Evolutionary conservation across 257 asterid genomes (phyloP), one percentile per base, ranked within the genome.

Genomic region (Schizonepeta tenuifolia): DNA sequence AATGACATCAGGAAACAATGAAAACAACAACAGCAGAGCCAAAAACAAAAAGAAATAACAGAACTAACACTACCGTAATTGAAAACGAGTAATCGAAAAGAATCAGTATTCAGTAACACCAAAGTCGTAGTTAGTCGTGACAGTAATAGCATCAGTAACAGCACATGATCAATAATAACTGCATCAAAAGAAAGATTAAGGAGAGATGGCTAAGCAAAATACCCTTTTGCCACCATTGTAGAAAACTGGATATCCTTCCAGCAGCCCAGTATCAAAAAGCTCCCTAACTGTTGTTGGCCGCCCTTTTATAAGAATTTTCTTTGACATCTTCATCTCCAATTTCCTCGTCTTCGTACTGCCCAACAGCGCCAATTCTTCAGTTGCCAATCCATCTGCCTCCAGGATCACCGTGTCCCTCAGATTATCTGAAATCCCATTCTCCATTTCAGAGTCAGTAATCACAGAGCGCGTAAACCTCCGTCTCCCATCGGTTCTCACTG

Each of bases 221-320:
- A 95, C 98, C 96, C 88, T 89, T 77, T 90, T 88, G 77, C 98
- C 99, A 55, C 94, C 99, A 73, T 95, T 92, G 85, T 95, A 95
- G 84, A 95, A 87, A 83, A 95, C 98, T 6, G 97, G 97, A 77
- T 95, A 92, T 50, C 97, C 99, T 84, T 95, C 99, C 9, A 95
- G 85, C 72, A 88, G 80, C 22, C 98, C 99, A 7, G 99, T 95
- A 84, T 83, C 91, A 22, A 95, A 89, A 65, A 95, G 98, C 85
- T 95, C 98, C 53, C 86, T 83, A 33, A 95, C 99, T 14, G 98
- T 95, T 3, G 88, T 75, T 22, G 97, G 97, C 74, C 89, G 86
- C 72, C 87, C 90, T 56, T 75, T 84, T 7, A 87, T 41, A 28
- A 76, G 84, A 62, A 87, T 80, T 73, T 89, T 85, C 85, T 88